Evolutionary conservation across 192 early-diverging fungal genomes (phyloP), one percentile per base, ranked within the genome.

Genomic region (Chytriomyces sp.): DNA sequence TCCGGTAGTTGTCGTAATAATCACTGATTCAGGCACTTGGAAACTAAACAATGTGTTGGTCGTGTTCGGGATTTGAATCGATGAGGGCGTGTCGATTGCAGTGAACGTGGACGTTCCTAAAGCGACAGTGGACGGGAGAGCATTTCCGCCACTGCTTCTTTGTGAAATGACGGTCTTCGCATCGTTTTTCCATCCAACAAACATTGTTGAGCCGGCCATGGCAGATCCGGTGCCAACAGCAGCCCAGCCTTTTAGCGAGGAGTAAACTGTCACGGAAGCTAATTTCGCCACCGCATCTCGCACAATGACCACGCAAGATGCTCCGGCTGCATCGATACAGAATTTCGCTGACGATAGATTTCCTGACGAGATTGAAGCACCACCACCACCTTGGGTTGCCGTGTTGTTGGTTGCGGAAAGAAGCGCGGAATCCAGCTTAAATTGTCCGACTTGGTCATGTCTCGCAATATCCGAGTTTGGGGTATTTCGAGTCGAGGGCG

Each of bases 151-250:
- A 26, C 50, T 50, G 8, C 8, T 60, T 8, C 69, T 47, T 18
- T 71, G 69, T 50, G 69, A 57, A 13, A 71, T 71, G n/a, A 71
- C 50, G 5, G 47, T 6, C 20, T 68, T 68, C 18, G 26, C 49
- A 5, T 59, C 76, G 66, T 81, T 82, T 26, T 49, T 72, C 78
- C 78, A 84, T 10, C 66, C 83, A 28, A 84, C 67, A 35, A 74
- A 63, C 67, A 84, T 81, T n/a, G 60, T 72, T 6, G 76, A 53
- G 6, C 61, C 53, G 11, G 50, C 45, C 83, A 84, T 84, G 16
- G 28, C 43, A 0, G 35, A n/a, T 23, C 77, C 73, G 0, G 65
- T 47, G 3, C 83, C 83, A 49, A 84, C 7, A 5, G 49, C 78
- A 23, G 43, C 75, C 75, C 75, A 76, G 3, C 75, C 75, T 44